Base-by-base conservation (phyloP, 2,329 filamentous ascomycete genomes). In the Aureobasidium leucospermi region DNA sequence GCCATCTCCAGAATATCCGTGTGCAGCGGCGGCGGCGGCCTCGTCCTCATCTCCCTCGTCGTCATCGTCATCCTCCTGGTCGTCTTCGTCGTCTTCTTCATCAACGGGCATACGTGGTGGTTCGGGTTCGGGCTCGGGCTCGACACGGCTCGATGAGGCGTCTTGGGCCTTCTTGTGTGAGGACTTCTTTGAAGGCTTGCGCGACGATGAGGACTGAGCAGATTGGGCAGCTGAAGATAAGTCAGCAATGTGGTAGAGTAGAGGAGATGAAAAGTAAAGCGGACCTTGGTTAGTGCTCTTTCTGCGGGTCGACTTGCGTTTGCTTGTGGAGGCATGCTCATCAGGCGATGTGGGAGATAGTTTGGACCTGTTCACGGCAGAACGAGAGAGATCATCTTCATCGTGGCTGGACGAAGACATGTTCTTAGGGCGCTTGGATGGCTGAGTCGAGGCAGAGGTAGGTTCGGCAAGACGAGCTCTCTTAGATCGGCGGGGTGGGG, bases 361-460 rank as follows among this genome's bases (percentile, higher is more conserved):
- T 70, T 85, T 85, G 68, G 59, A 60, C 64, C 61, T 42, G 66
- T 74, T 62, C 68, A 65, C 61, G 65, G 53, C 59, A 45, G 38
- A 45, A 60, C 42, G 62, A 11, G 57, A 38, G 41, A 41, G n/a
- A 49, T 55, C 15, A 43, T 58, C 19, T 1, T 41, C 59, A 60
- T 53, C 82, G 67, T 81, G 91, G 87, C 84, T 84, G 74, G 82
- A 81, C 74, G 82, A 85, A 70, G 89, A 89, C 89, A 92, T 93
- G 62, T 64, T 67, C 57, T 65, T 68, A 56, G 74, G 69, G 69
- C 79, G 74, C 64, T 77, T 72, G 51, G 78, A 70, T 64, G 67
- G 72, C 67, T 71, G 65, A 65, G 67, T 16, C 53, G 67, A 63
- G 46, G 72, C 74, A 67, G 70, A 67, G 67, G 68, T 72, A 67